Conservation (phyloP, 495 filamentous ascomycete species). For the Trichoderma erinaceum region DNA sequence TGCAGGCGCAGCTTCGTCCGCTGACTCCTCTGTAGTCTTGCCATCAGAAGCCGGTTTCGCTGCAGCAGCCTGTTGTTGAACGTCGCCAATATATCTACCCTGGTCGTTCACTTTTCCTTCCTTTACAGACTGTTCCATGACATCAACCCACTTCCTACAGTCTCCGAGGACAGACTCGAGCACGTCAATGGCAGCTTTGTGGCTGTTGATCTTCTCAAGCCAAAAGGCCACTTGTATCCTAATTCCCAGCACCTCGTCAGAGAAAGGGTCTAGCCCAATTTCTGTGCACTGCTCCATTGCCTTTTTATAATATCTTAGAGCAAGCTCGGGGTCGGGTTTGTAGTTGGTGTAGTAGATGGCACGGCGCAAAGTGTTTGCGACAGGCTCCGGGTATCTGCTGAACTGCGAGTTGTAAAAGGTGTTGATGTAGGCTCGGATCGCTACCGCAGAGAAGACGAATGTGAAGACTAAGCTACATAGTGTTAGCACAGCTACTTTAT, state of each 20-base stretch:
- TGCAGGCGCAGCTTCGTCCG: neutral
- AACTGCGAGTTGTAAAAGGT: constrained; percentile 57
- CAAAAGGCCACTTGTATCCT: constrained; percentile 73
- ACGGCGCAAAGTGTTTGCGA: constrained; percentile 74
- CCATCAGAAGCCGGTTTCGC: neutral
- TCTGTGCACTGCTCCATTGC: constrained; percentile 66
- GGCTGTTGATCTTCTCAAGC: constrained; percentile 66
- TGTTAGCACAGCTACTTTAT: neutral
- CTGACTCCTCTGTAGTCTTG: neutral
- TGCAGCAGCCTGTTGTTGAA: constrained; percentile 17
- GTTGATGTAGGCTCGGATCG: constrained; percentile 55
- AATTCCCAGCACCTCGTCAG: constrained; percentile 82
- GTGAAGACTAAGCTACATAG: constrained; percentile 37
- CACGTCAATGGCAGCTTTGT: constrained; percentile 60
- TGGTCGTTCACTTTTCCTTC: constrained; percentile 37
- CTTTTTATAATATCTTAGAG: constrained; percentile 72
- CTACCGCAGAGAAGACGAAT: constrained; percentile 47
- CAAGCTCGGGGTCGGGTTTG: constrained; percentile 59
- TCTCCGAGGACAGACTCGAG: constrained; percentile 61
- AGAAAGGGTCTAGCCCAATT: constrained; percentile 74
- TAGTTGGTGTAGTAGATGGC: constrained; percentile 83
- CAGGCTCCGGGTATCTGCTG: constrained; percentile 67
- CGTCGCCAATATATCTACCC: constrained; percentile 23
- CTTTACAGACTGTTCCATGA: constrained; percentile 47
- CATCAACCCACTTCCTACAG: constrained; percentile 55